Conservation (phyloP, 768 basidiomycete species). For the Trametes sanguinea region DNA sequence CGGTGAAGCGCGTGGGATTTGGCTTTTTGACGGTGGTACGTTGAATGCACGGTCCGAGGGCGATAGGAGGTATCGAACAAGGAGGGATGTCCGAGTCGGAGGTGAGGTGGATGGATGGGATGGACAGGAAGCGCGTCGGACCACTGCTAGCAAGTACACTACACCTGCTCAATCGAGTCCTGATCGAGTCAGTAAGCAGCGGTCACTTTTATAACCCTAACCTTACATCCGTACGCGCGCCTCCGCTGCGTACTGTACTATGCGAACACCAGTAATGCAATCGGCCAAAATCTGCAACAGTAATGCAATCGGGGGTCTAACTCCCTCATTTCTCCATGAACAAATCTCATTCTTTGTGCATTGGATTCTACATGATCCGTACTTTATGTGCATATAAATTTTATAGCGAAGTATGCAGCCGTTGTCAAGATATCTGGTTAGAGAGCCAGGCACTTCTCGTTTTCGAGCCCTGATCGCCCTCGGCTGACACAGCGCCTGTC, state of each 20-base stretch:
- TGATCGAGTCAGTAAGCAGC: conserved; percentile 7
- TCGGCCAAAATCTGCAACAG: too few relatives aligned
- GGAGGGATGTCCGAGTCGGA: conserved; percentile 16
- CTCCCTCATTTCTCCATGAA: too few relatives aligned
- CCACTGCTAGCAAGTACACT: background rate
- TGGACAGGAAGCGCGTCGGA: background rate
- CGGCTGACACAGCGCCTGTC: too few relatives aligned
- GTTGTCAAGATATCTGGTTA: too few relatives aligned
- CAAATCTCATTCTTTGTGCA: background rate
- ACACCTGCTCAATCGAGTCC: conserved; percentile 6
- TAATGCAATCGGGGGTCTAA: too few relatives aligned
- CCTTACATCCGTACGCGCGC: background rate
- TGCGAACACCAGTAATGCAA: too few relatives aligned
- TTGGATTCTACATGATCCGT: background rate
- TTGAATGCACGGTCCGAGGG: background rate
- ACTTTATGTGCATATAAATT: too few relatives aligned
- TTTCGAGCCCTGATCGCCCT: too few relatives aligned
- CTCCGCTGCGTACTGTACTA: too few relatives aligned
- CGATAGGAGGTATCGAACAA: background rate
- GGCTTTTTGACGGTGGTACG: background rate
- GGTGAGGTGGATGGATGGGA: conserved; percentile 2
- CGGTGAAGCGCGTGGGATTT: background rate
- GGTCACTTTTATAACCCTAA: conserved; percentile 19
- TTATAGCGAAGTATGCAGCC: too few relatives aligned
- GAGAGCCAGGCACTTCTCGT: too few relatives aligned